phyloP scores from a whole-genome alignment of 768 basidiomycete species.

The Leccinum disarticulatum region DNA sequence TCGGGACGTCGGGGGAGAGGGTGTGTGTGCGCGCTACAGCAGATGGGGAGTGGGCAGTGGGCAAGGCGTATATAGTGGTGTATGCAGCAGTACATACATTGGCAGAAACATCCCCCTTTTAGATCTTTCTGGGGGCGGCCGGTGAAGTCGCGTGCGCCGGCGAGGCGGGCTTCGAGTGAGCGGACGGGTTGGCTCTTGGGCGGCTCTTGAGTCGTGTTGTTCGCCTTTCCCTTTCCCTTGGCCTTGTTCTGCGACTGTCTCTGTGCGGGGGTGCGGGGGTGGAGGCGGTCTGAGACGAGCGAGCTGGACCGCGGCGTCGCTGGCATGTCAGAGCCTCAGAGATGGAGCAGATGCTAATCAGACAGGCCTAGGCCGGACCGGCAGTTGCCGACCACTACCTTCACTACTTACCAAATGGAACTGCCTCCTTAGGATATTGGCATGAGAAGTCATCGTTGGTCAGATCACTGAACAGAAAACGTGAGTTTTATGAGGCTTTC shows the following conservation, averaged over 20 bases:
- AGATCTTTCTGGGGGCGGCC: conserved; percentile 45
- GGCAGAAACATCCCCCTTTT: conserved; percentile 69
- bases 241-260: conserved; percentile 21
- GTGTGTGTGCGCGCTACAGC: conserved; percentile 52
- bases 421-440: no score
- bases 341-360: no score
- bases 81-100: conserved; percentile 37
- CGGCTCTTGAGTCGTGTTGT: conserved; percentile 34
- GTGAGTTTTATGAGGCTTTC: no score
- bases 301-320: conserved; percentile 30
- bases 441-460: no score
- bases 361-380: no score
- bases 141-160: conserved; percentile 37
- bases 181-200: conserved; percentile 51
- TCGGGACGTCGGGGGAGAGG: conserved; percentile 54
- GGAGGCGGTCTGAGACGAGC: conserved; percentile 57
- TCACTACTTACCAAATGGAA: no score
- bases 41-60: not conserved
- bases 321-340: not conserved
- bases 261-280: conserved; percentile 25
- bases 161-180: conserved; percentile 46
- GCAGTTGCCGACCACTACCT: no score
- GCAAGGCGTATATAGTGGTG: no score
- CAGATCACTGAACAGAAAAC: no score
- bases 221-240: conserved; percentile 39